Evolutionary conservation across 352 stramenopile genomes (phyloP).

Genomic region (Globisporangium polare): DNA sequence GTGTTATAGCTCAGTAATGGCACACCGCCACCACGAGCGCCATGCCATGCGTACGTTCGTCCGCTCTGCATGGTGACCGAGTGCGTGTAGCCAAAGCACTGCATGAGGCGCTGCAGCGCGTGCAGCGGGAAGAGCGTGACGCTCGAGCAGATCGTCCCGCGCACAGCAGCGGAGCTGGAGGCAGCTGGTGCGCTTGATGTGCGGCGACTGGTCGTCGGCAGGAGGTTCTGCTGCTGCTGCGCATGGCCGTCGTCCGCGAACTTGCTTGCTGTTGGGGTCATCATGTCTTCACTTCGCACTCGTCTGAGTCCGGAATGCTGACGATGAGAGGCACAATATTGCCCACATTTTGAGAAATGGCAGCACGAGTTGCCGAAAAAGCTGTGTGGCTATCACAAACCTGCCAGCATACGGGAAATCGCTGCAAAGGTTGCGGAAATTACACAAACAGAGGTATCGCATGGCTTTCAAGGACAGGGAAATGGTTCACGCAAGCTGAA

Average conservation of each 20-base stretch:
- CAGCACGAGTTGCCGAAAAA: too few relatives aligned
- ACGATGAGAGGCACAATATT: neutral
- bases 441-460: too few relatives aligned
- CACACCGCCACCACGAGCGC: neutral
- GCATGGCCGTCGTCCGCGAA: neutral
- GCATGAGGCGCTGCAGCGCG: slow-evolving; percentile 52
- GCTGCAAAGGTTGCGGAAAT: too few relatives aligned
- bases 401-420: too few relatives aligned
- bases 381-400: too few relatives aligned
- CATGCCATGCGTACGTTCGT: slow-evolving; percentile 42
- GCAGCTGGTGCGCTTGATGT: slow-evolving; percentile 5
- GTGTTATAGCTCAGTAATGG: neutral
- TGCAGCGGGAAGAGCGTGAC: slow-evolving; percentile 64
- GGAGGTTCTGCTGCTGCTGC: slow-evolving; percentile 16
- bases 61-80: slow-evolving; percentile 69
- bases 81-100: slow-evolving; percentile 70
- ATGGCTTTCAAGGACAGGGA: too few relatives aligned
- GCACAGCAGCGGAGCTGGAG: slow-evolving; percentile 15
- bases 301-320: neutral
- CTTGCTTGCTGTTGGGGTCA: neutral
- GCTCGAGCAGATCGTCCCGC: slow-evolving; percentile 38
- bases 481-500: too few relatives aligned
- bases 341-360: neutral
- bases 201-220: slow-evolving; percentile 17
- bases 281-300: slow-evolving; percentile 1